Conservation (phyloP, 2,329 filamentous ascomycete species). For the Parafenestella ontariensis region DNA sequence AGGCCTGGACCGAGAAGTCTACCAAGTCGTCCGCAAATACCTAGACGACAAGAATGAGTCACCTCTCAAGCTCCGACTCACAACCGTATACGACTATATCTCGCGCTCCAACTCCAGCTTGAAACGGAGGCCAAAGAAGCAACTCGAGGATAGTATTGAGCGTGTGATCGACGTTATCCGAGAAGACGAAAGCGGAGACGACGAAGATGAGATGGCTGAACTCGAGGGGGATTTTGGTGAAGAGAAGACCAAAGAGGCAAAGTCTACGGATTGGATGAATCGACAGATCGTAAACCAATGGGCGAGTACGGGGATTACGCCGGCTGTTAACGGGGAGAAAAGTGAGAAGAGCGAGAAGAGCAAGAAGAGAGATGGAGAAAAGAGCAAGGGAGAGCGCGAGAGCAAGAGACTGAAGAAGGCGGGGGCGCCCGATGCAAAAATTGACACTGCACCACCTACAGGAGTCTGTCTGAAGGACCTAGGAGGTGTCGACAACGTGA, state of each 20-base stretch:
- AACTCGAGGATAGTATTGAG: constrained; percentile 85
- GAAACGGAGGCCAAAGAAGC: constrained; percentile 79
- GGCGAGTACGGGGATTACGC: constrained; percentile 46
- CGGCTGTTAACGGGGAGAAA: constrained; percentile 39
- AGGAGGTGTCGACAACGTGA: constrained; percentile 77
- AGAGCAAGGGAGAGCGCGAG: constrained; percentile 68
- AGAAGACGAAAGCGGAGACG: constrained; percentile 61
- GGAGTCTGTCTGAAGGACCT: constrained; percentile 74
- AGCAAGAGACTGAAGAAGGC: constrained; percentile 67
- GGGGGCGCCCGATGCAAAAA: constrained; percentile 50
- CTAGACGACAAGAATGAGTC: constrained; percentile 66
- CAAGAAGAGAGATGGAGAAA: constrained; percentile 58
- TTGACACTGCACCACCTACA: constrained; percentile 70
- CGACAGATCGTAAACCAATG: constrained; percentile 68
- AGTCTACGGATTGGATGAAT: constrained; percentile 67
- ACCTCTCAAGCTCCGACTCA: constrained; percentile 61
- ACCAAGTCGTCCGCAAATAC: constrained; percentile 79
- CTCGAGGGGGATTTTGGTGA: constrained; percentile 52
- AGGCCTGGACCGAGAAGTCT: constrained; percentile 63
- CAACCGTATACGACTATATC: constrained; percentile 77
- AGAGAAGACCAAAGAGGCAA: constrained; percentile 27
- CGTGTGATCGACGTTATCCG: constrained; percentile 77
- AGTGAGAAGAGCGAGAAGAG: constrained; percentile 36
- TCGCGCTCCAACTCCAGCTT: constrained; percentile 86
- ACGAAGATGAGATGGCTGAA: constrained; percentile 59